phyloP scores from a whole-genome alignment of 75 land plant genomes.

The Cunninghamia lanceolata region DNA sequence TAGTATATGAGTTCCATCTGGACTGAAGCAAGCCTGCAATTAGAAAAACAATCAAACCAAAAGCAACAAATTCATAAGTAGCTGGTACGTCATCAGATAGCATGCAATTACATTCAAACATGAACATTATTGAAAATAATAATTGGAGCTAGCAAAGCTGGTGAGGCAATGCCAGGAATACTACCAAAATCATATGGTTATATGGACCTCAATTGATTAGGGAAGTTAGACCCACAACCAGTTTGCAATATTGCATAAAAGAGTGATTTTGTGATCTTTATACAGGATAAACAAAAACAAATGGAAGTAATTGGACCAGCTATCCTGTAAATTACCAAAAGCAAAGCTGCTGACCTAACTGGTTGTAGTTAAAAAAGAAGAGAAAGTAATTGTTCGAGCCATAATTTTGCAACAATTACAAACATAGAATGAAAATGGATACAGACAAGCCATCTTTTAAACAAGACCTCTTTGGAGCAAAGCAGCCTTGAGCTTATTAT shows the following conservation, averaged over 20 bases:
- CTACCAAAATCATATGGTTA: background rate
- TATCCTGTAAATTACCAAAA: background rate
- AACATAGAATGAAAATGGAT: background rate
- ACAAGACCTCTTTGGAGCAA: background rate
- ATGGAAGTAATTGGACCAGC: background rate
- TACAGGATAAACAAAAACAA: background rate
- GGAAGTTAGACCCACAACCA: background rate
- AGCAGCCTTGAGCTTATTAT: background rate
- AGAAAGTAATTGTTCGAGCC: background rate
- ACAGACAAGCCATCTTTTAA: background rate
- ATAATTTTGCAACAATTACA: background rate
- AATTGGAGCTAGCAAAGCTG: background rate
- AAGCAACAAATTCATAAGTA: background rate
- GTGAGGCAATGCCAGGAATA: background rate
- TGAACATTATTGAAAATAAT: background rate
- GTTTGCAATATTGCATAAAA: background rate
- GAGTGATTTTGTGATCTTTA: background rate
- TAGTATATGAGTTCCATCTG: conserved; percentile 75
- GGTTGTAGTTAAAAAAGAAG: background rate
- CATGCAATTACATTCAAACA: background rate
- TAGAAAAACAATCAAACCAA: background rate
- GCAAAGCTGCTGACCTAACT: background rate
- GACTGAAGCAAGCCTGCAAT: conserved; percentile 77
- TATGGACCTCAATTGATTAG: background rate
- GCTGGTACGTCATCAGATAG: background rate